Base-by-base conservation (phyloP, 495 filamentous ascomycete genomes). In the Aspergillus nidulans region DNA sequence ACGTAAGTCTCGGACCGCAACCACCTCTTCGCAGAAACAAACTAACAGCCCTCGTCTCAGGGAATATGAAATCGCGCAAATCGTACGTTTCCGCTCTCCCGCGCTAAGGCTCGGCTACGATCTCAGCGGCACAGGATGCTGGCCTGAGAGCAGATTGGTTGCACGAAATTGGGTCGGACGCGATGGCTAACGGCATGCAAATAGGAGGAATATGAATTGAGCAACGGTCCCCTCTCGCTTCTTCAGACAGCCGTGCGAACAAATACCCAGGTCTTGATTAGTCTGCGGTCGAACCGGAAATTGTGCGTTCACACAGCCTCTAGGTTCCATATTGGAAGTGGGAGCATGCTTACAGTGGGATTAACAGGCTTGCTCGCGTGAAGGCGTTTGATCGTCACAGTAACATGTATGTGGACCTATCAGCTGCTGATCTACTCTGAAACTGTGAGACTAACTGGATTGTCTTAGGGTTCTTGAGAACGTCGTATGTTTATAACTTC, bases 371-470 rank as follows among this genome's bases (percentile, higher is more conserved):
- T 44, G 89, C 87, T 18, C 80, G 87, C 13, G 86, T 92, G 52
- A 91, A 91, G 74, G 88, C 88, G 10, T 92, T 91, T 69, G 92
- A 97, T 72, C 84, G 94, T 60, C 95, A 97, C 76, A 92, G 90
- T 78, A 95, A 95, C 75, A 95, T 95, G 91, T 56, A 49, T 23
- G 53, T 49, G 25, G 2, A 15, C 16, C 36, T 13, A 3, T 39
- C 3, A 16, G 30, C 36, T 39, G 12, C 21, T 7, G 15, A 28
- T n/a, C 24, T 28, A n/a, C 30, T 25, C 19, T 52, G 47, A 24
- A 2, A 24, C 10, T 18, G 28, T n/a, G 18, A 24, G 19, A 32
- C 12, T 32, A 34, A 34, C 41, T 45, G 15, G 15, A 15, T 54
- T 13, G 16, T 7, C 41, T 30, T 41, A 56, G 53, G 53, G 88